Percentiles rank a stretch among this genome's conserved stretches.
Conservation (phyloP, 1,139 yeast genomes). For the Hemisphaericaspora xylanilytica region DNA sequence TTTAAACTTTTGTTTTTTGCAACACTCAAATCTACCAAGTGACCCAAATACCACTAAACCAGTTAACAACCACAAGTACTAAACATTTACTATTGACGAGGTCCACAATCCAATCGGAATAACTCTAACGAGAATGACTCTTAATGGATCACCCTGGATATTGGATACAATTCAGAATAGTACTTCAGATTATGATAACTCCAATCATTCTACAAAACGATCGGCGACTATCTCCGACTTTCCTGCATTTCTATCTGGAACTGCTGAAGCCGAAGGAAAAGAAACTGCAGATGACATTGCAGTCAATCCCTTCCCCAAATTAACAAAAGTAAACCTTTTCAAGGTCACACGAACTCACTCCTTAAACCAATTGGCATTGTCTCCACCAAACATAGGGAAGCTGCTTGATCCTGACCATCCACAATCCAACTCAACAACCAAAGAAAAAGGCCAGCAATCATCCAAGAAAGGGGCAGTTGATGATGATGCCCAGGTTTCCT, state of each 20-base stretch:
- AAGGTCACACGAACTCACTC: slow-evolving; percentile 14
- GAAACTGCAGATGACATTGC: slow-evolving; percentile 1
- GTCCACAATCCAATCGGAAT: not conserved
- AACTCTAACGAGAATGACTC: not conserved
- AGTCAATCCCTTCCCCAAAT: not conserved
- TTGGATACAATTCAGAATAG: not conserved
- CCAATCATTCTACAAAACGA: slow-evolving; percentile 6
- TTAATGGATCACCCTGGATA: not conserved
- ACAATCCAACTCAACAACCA: not conserved
- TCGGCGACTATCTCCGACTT: slow-evolving; percentile 14
- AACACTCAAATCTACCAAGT: not conserved
- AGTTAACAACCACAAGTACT: not conserved
- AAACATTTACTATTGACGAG: too few species aligned
- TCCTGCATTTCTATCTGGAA: slow-evolving; percentile 3
- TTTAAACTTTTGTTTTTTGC: slow-evolving; percentile 1
- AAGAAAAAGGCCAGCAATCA: slow-evolving; percentile 1
- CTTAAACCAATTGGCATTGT: slow-evolving; percentile 10
- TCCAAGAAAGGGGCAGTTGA: slow-evolving; percentile 12
- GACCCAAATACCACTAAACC: not conserved
- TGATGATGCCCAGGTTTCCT: slow-evolving; percentile 13
- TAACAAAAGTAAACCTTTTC: slow-evolving; percentile 10
- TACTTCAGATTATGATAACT: not conserved
- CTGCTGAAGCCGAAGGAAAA: slow-evolving; percentile 1
- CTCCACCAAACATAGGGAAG: slow-evolving; percentile 3
- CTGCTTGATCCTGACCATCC: slow-evolving; percentile 3